Evolutionary conservation across 768 basidiomycete genomes (phyloP).

Genomic region (Dendrothele bispora): DNA sequence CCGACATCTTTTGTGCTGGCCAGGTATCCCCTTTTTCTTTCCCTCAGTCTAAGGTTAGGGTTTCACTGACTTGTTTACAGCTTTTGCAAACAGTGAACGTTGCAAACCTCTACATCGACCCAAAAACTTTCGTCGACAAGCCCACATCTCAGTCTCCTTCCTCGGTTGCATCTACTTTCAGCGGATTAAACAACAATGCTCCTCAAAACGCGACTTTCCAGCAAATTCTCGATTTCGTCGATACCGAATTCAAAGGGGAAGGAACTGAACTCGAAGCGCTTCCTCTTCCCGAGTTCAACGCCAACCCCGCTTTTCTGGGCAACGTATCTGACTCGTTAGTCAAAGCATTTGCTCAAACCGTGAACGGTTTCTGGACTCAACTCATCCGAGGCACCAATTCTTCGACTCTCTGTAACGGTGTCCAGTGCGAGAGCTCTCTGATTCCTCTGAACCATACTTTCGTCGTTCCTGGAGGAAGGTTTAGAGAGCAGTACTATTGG

Average conservation of each 20-base stretch:
- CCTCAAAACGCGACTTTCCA: conserved; percentile 57
- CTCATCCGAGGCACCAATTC: conserved; percentile 76
- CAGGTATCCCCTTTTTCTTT: conserved; percentile 37
- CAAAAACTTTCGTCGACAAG: conserved; percentile 88
- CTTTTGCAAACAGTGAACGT: conserved; percentile 85
- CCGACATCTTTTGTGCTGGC: conserved; percentile 81
- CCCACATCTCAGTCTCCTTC: conserved; percentile 47
- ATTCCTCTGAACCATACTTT: conserved; percentile 93
- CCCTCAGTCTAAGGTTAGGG: conserved; percentile 4
- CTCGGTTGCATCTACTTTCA: conserved; percentile 66
- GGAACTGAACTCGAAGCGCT: conserved; percentile 78
- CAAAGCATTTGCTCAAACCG: conserved; percentile 72
- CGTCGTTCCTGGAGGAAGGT: conserved; percentile 82
- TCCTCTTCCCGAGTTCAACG: conserved; percentile 58
- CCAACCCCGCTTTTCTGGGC: conserved; percentile 63
- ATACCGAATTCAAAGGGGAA: conserved; percentile 79
- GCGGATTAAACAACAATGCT: conserved; percentile 59
- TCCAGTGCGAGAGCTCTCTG: conserved; percentile 75
- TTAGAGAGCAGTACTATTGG: conserved; percentile 80
- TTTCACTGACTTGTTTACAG: conserved; percentile 35
- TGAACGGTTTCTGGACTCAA: conserved; percentile 83
- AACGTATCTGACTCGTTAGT: conserved; percentile 71
- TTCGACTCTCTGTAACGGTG: conserved; percentile 59
- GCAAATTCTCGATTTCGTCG: conserved; percentile 65
- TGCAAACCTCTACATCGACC: conserved; percentile 71